These are phyloP conservation scores for Yamadazyma ubonensis DNA, from an alignment of 805 yeast genomes.

Conservation along the genomic window DNA sequence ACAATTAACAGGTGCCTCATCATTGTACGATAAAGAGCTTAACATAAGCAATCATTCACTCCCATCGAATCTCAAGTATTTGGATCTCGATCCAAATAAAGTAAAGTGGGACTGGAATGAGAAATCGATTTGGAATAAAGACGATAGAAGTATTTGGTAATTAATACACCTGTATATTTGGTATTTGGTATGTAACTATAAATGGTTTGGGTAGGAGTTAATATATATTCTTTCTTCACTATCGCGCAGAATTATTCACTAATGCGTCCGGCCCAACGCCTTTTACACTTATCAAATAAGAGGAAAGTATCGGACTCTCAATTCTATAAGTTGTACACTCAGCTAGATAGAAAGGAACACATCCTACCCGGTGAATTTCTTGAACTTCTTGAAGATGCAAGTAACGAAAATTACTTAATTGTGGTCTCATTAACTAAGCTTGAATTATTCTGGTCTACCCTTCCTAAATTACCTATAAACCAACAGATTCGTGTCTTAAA, in stretches of 20 bases:
- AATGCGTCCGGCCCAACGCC: constrained; percentile 5
- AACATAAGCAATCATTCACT: constrained; percentile 14
- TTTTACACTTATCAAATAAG: constrained; percentile 13
- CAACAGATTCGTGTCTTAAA: constrained; percentile 15
- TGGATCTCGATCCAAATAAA: constrained; percentile 5
- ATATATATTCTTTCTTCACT: not conserved
- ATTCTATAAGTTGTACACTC: constrained; percentile 28
- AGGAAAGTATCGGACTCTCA: constrained; percentile 20
- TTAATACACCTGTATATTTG: no score
- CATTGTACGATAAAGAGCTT: constrained; percentile 11
- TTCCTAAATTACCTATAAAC: constrained; percentile 11
- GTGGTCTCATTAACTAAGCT: constrained; percentile 5
- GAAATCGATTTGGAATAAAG: constrained; percentile 14
- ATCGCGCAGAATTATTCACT: not conserved
- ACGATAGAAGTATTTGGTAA: constrained; percentile 15
- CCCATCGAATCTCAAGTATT: constrained; percentile 8
- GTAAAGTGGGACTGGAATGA: constrained; percentile 12
- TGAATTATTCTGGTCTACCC: constrained; percentile 12
- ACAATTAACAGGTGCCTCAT: not conserved
- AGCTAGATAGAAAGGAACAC: constrained; percentile 22
- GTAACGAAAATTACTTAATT: constrained; percentile 14
- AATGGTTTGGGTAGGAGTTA: constrained; percentile 6
- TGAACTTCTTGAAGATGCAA: constrained; percentile 23
- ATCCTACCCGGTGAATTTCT: constrained; percentile 26
- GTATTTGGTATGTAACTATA: constrained; percentile 9